Percentiles rank a stretch among this genome's conserved stretches.
Conservation (phyloP, 2,329 filamentous ascomycete species). For the Calonectria leucothoes region DNA sequence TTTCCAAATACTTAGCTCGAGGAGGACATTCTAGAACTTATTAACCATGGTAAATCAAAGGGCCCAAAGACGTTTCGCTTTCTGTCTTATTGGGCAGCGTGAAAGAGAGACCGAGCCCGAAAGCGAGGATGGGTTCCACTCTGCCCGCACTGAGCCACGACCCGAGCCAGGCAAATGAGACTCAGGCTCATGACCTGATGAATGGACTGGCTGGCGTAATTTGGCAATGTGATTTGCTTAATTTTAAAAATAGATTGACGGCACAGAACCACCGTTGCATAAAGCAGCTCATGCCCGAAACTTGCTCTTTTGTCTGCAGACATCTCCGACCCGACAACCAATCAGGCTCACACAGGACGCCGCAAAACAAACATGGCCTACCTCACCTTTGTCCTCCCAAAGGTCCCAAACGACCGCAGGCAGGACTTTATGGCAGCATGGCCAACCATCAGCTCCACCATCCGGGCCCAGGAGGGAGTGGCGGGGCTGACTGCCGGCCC, state of each 20-base stretch:
- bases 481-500: conserved; percentile 10
- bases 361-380: conserved; percentile 24
- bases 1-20: neutral
- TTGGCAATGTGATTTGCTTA: no score
- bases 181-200: neutral
- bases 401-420: conserved; percentile 18
- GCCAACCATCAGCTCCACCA: conserved; percentile 15
- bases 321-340: neutral
- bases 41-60: neutral
- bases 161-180: neutral
- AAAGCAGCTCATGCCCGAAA: neutral
- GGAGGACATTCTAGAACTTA: neutral
- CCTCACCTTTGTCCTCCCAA: conserved; percentile 14
- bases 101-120: neutral
- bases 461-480: conserved; percentile 22
- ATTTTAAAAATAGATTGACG: neutral
- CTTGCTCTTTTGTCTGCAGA: neutral
- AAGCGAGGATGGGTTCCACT: neutral
- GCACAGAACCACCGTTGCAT: neutral
- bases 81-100: neutral
- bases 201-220: no score
- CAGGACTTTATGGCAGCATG: conserved; percentile 21
- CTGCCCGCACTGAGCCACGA: neutral
- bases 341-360: neutral
- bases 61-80: rapidly evolving